Percentiles rank a stretch among this genome's conserved stretches.
Conservation (phyloP, 1,284 basidiomycete genomes). For the Heterobasidion parviporum region DNA sequence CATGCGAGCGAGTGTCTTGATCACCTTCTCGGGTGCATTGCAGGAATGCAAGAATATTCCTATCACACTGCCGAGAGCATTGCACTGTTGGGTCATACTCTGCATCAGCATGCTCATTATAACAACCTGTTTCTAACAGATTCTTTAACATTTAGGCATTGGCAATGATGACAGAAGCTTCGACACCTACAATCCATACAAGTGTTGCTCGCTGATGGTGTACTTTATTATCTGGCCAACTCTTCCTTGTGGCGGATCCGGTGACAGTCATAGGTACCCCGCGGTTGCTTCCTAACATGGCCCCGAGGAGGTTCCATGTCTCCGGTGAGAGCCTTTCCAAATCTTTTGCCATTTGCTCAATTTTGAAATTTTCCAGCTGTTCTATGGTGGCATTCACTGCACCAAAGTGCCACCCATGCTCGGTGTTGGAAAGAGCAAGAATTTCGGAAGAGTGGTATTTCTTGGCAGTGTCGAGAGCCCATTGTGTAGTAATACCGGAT, state of each 20-base stretch:
- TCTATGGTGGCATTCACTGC: background rate
- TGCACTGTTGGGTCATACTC: conserved; percentile 18
- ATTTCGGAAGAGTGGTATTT: background rate
- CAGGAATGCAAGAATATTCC: conserved; percentile 22
- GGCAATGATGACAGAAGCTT: too few relatives aligned
- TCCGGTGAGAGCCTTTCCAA: too few relatives aligned
- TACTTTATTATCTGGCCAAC: too few relatives aligned
- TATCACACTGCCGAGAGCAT: conserved; percentile 17
- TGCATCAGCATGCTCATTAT: conserved; percentile 22
- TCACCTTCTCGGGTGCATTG: conserved; percentile 16
- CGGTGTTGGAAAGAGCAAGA: background rate
- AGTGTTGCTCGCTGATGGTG: too few relatives aligned
- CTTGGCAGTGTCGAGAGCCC: background rate
- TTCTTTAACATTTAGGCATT: too few relatives aligned
- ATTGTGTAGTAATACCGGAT: background rate
- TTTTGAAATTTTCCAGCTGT: background rate
- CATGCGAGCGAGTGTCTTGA: conserved; percentile 18
- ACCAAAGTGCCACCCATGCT: background rate
- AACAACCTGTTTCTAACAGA: conserved; percentile 18
- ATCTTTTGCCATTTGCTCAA: too few relatives aligned
- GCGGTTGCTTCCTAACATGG: too few relatives aligned
- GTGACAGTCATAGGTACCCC: too few relatives aligned
- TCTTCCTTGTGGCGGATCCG: too few relatives aligned
- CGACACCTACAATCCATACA: too few relatives aligned
- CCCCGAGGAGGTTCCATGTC: too few relatives aligned